These are phyloP conservation scores for Tuber aestivum DNA, from an alignment of 495 filamentous ascomycete genomes.

Conservation along the genomic window DNA sequence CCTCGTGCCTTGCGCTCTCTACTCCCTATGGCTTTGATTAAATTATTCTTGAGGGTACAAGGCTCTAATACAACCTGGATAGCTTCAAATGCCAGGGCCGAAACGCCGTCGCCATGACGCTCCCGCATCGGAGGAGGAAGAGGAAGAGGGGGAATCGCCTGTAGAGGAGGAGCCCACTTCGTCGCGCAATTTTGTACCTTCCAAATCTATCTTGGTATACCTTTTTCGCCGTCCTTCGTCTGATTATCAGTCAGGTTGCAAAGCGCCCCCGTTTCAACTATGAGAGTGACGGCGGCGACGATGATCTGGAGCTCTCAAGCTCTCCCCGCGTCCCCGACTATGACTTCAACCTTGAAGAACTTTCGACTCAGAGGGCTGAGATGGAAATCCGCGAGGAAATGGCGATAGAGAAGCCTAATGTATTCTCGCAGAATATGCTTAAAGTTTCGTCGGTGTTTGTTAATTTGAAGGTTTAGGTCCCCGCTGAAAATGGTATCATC, in stretches of 20 bases:
- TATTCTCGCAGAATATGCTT: conserved; percentile 6
- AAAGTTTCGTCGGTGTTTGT: background rate
- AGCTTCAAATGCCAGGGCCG: background rate
- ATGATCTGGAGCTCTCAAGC: background rate
- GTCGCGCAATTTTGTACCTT: background rate
- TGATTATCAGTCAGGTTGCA: background rate
- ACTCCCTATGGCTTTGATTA: background rate
- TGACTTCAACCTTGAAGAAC: conserved; percentile 33
- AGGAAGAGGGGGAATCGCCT: background rate
- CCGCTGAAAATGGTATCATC: conserved; percentile 39
- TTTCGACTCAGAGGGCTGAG: conserved; percentile 34
- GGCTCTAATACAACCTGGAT: background rate
- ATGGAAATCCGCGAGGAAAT: conserved; percentile 35
- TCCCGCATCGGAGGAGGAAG: background rate
- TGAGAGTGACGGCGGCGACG: background rate
- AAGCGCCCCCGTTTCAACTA: conserved; percentile 1
- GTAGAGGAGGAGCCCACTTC: background rate
- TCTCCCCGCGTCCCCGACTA: conserved; percentile 5
- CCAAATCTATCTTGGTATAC: background rate
- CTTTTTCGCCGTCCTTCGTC: background rate
- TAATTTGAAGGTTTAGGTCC: conserved; percentile 10
- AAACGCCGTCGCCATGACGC: background rate
- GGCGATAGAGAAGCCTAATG: conserved; percentile 26
- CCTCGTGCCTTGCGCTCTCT: background rate
- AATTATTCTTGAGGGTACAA: background rate